Evolutionary conservation across 768 basidiomycete genomes (phyloP), one percentile per base, ranked within the genome.

Genomic region (Tubosaeta sp.): DNA sequence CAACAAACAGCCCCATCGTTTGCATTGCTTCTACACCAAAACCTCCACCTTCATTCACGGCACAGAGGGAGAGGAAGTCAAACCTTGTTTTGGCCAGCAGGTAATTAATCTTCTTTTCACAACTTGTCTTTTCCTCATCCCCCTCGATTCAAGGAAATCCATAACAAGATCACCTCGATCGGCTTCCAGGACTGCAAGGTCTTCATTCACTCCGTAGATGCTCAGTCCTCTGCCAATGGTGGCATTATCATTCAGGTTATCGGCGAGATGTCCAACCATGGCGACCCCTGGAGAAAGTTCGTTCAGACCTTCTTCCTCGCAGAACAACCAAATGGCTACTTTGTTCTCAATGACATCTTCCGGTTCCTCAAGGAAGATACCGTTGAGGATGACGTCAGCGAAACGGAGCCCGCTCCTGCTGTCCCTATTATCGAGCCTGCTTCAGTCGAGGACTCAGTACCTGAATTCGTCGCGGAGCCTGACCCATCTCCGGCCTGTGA

Each of bases 251-350:
- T 99, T 71, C 95, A 98, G 72, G 97, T 97, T 71, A 95, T 95
- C 67, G 97, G 97, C 60, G 97, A 99, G 77, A 95, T 98, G 90
- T 92, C 91, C 48, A 98, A 98, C 74, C 80, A 83, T 58, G 81
- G 82, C 52, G 90, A 88, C 48, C 80, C 90, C 5, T 99, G 97
- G 97, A 85, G 88, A 66, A 99, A 98, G 75, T 99, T 99, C 64
- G 95, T 94, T 11, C 97, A 99, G 75, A 97, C 95, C 7, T 98
- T 99, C 76, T 98, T 99, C 88, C 86, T 99, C 50, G 97, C 97
- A 35, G 94, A 97, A 72, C 97, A 99, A 73, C 92, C 93, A 13
- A 97, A 95, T 61, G 97, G 97, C 39, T 99, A 98, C 77, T 99
- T 95, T 68, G 97, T 99, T 59, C 85, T 99, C 73, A 99, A 99